Percentiles rank a stretch among this genome's conserved stretches.
Evolutionary conservation across 805 yeast species (phyloP).

Genomic region (Candida bentonensis): DNA sequence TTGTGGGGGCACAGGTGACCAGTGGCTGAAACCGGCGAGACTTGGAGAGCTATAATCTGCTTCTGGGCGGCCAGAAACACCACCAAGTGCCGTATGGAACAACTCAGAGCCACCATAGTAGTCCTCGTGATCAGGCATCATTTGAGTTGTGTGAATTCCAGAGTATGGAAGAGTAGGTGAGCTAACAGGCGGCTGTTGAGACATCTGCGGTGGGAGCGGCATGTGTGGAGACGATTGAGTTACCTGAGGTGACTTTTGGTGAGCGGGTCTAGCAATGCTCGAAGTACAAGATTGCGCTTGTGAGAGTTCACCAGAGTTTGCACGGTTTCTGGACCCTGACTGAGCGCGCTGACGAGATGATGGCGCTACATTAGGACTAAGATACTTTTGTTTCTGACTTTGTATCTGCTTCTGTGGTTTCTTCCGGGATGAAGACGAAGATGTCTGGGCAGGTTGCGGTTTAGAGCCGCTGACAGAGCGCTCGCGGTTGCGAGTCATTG

Average conservation of each 20-base stretch:
- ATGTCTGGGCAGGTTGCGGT: not conserved
- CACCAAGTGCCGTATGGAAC: not conserved
- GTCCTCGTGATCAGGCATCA: slow-evolving; percentile 1
- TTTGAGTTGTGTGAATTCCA: not conserved
- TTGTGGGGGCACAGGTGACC: not conserved
- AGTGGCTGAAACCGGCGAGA: not conserved
- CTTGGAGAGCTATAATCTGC: not conserved
- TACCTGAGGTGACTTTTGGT: too few relatives aligned
- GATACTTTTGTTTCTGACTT: too few relatives aligned
- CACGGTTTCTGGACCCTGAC: too few relatives aligned
- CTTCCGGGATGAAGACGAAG: too few relatives aligned
- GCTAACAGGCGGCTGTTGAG: not conserved
- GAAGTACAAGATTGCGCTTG: too few relatives aligned
- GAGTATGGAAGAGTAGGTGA: not conserved
- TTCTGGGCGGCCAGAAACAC: not conserved
- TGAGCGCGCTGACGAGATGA: too few relatives aligned
- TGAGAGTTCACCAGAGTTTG: too few relatives aligned
- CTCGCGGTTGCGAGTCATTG: not conserved
- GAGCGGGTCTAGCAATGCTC: too few relatives aligned
- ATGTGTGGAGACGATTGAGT: too few relatives aligned
- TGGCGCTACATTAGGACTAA: too few relatives aligned
- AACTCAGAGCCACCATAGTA: not conserved
- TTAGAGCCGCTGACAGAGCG: not conserved
- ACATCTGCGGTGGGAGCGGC: not conserved
- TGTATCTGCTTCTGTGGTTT: too few relatives aligned